Percentiles rank a stretch among this genome's conserved stretches.
phyloP scores from a whole-genome alignment of 106 monocot species.

The Vanilla planifolia region DNA sequence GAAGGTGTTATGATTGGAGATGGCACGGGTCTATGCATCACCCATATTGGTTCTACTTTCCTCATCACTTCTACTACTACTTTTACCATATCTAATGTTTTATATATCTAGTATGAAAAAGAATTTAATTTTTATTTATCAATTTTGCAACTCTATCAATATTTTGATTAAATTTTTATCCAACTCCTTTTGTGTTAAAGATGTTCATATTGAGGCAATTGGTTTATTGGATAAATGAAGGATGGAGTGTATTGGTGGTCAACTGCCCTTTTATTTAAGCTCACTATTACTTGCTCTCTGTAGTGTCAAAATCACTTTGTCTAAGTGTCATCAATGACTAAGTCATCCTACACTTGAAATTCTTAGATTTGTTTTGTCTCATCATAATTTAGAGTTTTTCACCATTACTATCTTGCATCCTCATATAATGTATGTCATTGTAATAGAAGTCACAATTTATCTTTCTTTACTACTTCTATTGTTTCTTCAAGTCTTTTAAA shows the following conservation, averaged over 20 bases:
- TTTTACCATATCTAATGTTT: not conserved
- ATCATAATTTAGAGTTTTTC: not conserved
- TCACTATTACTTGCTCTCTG: not conserved
- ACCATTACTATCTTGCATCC: not conserved
- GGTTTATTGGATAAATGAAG: not conserved
- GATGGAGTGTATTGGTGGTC: not conserved
- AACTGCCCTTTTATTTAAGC: not conserved
- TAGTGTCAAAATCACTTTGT: not conserved
- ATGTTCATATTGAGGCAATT: not conserved
- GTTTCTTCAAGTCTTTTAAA: too few relatives aligned
- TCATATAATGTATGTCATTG: not conserved
- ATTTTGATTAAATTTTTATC: constrained; percentile 1
- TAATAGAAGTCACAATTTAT: too few relatives aligned
- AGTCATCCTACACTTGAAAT: not conserved
- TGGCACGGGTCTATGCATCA: not conserved
- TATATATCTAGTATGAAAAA: constrained; percentile 6
- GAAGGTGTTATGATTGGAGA: constrained; percentile 5
- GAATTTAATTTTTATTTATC: too few relatives aligned
- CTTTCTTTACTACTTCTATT: too few relatives aligned
- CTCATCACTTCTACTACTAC: not conserved
- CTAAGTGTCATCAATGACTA: not conserved
- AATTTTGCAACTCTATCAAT: not conserved
- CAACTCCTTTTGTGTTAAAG: constrained; percentile 9
- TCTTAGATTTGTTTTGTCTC: not conserved
- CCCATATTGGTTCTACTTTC: constrained; percentile 3